phyloP scores from a whole-genome alignment of 352 stramenopile species.

The Phytophthora quininea region DNA sequence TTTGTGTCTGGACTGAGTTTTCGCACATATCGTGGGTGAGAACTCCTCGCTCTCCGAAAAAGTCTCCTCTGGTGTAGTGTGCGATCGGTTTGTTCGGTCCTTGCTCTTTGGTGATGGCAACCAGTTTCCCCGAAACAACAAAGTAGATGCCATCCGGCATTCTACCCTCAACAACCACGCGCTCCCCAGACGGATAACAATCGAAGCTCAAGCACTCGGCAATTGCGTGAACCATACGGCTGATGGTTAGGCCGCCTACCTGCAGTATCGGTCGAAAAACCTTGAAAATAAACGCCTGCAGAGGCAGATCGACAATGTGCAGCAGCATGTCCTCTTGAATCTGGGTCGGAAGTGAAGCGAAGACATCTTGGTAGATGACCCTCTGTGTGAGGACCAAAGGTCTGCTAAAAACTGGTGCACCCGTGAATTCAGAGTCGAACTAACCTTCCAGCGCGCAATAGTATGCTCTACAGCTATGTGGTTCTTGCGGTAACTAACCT shows the following conservation, averaged over 20 bases:
- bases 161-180: slow-evolving; percentile 50
- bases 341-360: slow-evolving; percentile 47
- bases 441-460: slow-evolving; percentile 55
- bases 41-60: slow-evolving; percentile 57
- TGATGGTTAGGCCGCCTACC: slow-evolving; percentile 15
- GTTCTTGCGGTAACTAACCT: slow-evolving; percentile 71
- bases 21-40: slow-evolving; percentile 48
- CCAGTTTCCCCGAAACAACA: slow-evolving; percentile 53
- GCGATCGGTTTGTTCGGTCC: slow-evolving; percentile 7
- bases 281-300: slow-evolving; percentile 38
- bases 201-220: slow-evolving; percentile 40
- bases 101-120: slow-evolving; percentile 21
- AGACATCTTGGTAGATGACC: slow-evolving; percentile 63
- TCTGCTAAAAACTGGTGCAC: slow-evolving; percentile 58
- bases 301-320: slow-evolving; percentile 45
- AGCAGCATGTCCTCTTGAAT: slow-evolving; percentile 55
- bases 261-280: slow-evolving; percentile 34
- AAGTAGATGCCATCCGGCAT: slow-evolving; percentile 63
- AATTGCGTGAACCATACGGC: slow-evolving; percentile 11
- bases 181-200: slow-evolving; percentile 53
- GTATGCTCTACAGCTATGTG: slow-evolving; percentile 61
- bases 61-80: slow-evolving; percentile 35
- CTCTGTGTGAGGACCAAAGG: slow-evolving; percentile 61
- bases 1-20: slow-evolving; percentile 48
- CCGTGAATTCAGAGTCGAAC: slow-evolving; percentile 37